Percentiles rank a stretch among this genome's conserved stretches.
phyloP scores from a whole-genome alignment of 805 yeast species.

The Wickerhamiella bombiphila region DNA sequence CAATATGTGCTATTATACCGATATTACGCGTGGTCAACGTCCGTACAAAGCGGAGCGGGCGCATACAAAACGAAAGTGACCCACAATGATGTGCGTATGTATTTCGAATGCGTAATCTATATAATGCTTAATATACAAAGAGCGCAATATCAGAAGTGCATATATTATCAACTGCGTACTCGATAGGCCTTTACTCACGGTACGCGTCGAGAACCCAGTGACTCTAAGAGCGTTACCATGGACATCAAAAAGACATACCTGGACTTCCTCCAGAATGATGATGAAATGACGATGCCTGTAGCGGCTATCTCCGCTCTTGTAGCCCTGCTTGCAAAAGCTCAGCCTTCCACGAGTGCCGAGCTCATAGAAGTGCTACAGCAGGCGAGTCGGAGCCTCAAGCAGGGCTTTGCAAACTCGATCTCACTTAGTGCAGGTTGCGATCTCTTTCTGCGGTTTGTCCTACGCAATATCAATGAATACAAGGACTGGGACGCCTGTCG shows the following conservation, averaged over 20 bases:
- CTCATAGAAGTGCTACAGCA: constrained; percentile 65
- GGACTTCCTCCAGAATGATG: constrained; percentile 68
- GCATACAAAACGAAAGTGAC: neutral
- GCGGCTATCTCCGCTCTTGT: constrained; percentile 96
- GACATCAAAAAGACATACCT: constrained; percentile 74
- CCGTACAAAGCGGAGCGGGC: neutral
- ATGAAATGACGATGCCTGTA: constrained; percentile 98
- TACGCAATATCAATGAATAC: constrained; percentile 67
- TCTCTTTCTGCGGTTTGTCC: constrained; percentile 81
- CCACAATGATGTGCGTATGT: too few relatives aligned
- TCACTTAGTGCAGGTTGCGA: constrained; percentile 97
- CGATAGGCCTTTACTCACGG: too few relatives aligned
- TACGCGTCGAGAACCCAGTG: too few relatives aligned
- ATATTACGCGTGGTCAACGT: too few relatives aligned
- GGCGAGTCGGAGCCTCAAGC: constrained; percentile 61
- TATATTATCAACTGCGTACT: too few relatives aligned
- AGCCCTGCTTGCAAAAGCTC: constrained; percentile 62
- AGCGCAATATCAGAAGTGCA: too few relatives aligned
- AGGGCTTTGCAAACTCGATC: constrained; percentile 75
- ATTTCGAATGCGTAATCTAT: too few relatives aligned
- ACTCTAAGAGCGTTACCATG: too few relatives aligned
- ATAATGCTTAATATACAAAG: too few relatives aligned
- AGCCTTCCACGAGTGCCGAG: constrained; percentile 89
- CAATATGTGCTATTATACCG: constrained; percentile 97
- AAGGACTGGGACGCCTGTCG: constrained; percentile 93